Base-by-base conservation (phyloP, 805 yeast genomes). In the Pichia deserticola region DNA sequence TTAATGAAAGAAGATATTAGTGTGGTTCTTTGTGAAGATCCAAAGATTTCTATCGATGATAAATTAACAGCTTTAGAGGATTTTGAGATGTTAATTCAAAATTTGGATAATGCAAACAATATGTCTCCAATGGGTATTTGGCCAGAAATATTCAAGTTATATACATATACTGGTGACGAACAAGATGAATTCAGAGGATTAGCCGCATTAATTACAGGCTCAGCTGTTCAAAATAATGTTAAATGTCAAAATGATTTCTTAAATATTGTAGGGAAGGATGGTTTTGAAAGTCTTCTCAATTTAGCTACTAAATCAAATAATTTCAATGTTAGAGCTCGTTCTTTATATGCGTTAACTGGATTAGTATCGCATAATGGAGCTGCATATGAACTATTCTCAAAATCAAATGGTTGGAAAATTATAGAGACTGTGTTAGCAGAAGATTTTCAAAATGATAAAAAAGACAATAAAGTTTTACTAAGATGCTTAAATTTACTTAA, bases 21-120 rank as follows among this genome's bases (percentile, higher is more conserved):
- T 6, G 81, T 85, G 9, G 79, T 86, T 5, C 60, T 68, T 3
- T 73, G 78, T 58, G 36, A 42, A 30, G 51, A 54, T 30, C 77
- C 79, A 7, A 84, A 81, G 44, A 79, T 81, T 4, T 76, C 76
- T 7, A 57, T 77, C 27, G 92, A 85, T 39, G 75, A 75, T 57
- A 85, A 84, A 58, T 72, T 83, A 46, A 77, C 78, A 8, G 96
- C 97, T 0, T 77, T 89, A 52, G 97, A 92, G 56, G 88, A 89
- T 64, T 85, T 92, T 60, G 97, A 92, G 64, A 89, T 90, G 92
- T 72, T 92, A 46, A 84, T 93, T 44, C 98, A 92, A 63, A 89
- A 89, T 60, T 67, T 92, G 52, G 98, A 93, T 66, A 93, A 93
- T 65, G 98, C 98, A 28, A 90, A 92, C 67, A 89, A 89, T 60